phyloP scores from a whole-genome alignment of 108 stramenopile species.

The Nitzschia sp. region DNA sequence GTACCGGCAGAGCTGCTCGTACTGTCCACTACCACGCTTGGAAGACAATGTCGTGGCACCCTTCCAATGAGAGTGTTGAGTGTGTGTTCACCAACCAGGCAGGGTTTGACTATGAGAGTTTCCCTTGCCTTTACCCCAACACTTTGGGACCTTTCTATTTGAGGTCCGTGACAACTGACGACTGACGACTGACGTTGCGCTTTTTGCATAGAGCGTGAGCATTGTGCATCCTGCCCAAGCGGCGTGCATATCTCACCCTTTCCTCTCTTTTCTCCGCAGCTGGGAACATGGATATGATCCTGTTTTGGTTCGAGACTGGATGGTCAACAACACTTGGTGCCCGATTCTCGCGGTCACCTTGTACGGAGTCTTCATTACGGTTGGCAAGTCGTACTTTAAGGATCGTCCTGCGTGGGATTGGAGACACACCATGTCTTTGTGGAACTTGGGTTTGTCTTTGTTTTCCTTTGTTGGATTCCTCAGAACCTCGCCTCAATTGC shows the following conservation, averaged over 20 bases:
- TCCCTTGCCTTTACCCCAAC: conserved; percentile 31
- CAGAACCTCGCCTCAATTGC: conserved; percentile 81
- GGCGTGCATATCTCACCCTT: background rate
- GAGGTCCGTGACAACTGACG: background rate
- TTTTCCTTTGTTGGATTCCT: conserved; percentile 87
- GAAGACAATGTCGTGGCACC: conserved; percentile 37
- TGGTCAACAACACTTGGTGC: conserved; percentile 43
- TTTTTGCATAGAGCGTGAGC: background rate
- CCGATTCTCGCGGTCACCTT: conserved; percentile 40
- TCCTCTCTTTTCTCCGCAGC: conserved; percentile 13
- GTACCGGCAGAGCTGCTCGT: too few relatives aligned
- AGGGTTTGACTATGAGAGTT: conserved; percentile 28
- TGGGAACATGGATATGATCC: conserved; percentile 50
- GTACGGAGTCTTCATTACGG: conserved; percentile 32
- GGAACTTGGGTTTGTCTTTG: conserved; percentile 85
- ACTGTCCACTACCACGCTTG: too few relatives aligned
- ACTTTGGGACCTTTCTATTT: conserved; percentile 23
- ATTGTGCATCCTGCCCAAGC: background rate
- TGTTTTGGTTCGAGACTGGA: conserved; percentile 40
- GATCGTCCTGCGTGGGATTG: conserved; percentile 58
- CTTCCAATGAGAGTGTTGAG: conserved; percentile 9
- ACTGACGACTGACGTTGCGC: background rate
- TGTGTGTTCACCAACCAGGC: conserved; percentile 23
- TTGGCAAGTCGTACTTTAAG: conserved; percentile 31
- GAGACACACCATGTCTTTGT: conserved; percentile 62